These are phyloP conservation scores for Globisporangium rhizosaccharum DNA, from an alignment of 352 stramenopile species.

Conservation along the genomic window DNA sequence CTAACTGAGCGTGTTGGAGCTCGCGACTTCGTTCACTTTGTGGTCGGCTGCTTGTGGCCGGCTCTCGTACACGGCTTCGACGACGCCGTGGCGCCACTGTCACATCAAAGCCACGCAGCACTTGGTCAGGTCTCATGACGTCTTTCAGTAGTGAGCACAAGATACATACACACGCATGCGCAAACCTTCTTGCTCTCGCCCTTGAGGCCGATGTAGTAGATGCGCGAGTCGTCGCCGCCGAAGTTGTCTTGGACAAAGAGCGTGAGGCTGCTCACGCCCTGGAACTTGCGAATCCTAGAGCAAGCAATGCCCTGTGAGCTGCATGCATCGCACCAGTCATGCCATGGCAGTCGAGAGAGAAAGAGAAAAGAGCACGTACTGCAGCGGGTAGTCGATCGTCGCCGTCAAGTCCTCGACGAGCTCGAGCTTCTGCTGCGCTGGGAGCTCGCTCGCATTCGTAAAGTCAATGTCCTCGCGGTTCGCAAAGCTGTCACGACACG, in stretches of 20 bases:
- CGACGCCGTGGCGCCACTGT: constrained; percentile 78
- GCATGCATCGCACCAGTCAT: neutral
- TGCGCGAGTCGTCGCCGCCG: constrained; percentile 58
- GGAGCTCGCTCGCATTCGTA: constrained; percentile 70
- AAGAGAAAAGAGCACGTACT: constrained; percentile 25
- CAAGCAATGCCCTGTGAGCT: neutral
- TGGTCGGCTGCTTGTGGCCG: constrained; percentile 69
- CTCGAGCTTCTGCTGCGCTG: constrained; percentile 67
- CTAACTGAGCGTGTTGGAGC: constrained; percentile 46
- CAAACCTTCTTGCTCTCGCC: constrained; percentile 81
- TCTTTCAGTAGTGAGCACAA: neutral
- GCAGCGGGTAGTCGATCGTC: constrained; percentile 73
- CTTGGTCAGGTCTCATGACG: neutral
- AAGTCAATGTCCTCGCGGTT: constrained; percentile 88
- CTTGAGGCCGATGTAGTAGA: constrained; percentile 88
- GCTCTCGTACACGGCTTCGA: constrained; percentile 83
- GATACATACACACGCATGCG: neutral
- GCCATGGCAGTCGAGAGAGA: neutral
- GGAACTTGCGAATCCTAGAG: constrained; percentile 77
- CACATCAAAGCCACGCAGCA: constrained; percentile 11
- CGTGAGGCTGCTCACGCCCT: constrained; percentile 77
- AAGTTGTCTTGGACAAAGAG: constrained; percentile 78
- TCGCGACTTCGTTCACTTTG: constrained; percentile 55
- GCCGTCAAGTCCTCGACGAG: constrained; percentile 63
- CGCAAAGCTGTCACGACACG: constrained; percentile 33